These are phyloP conservation scores for Murraya paniculata DNA, from an alignment of 345 rosid species.

Conservation along the genomic window DNA sequence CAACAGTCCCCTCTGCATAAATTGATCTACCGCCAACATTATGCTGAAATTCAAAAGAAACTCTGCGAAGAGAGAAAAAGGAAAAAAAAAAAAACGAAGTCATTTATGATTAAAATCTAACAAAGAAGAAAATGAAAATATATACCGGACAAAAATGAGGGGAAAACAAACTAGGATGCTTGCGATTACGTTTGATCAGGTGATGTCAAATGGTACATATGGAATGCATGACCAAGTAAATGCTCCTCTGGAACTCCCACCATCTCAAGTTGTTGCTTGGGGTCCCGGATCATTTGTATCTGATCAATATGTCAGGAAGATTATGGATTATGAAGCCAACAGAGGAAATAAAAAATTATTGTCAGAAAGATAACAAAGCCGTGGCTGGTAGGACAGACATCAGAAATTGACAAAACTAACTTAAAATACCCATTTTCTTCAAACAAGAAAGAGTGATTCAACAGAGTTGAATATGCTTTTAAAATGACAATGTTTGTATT, in stretches of 20 bases:
- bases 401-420: not conserved
- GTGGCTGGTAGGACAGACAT: not conserved
- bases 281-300: constrained; percentile 87
- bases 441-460: not conserved
- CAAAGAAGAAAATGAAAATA: not conserved
- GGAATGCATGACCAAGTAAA: constrained; percentile 90
- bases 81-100: not conserved
- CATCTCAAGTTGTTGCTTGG: constrained; percentile 75
- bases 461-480: not conserved
- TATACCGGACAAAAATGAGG: not conserved
- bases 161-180: not conserved
- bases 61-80: constrained; percentile 37
- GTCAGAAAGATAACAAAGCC: not conserved
- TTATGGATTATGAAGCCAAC: not conserved
- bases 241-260: constrained; percentile 90
- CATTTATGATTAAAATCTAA: constrained; percentile 8
- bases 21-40: constrained; percentile 95
- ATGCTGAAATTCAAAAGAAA: constrained; percentile 96
- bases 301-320: constrained; percentile 16
- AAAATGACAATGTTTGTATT: not conserved
- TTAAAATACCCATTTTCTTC: not conserved
- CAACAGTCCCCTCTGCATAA: constrained; percentile 93
- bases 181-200: constrained; percentile 75
- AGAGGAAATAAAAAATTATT: not conserved
- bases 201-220: constrained; percentile 82